Base-by-base conservation (phyloP, 495 filamentous ascomycete genomes). In the Poronia punctata region DNA sequence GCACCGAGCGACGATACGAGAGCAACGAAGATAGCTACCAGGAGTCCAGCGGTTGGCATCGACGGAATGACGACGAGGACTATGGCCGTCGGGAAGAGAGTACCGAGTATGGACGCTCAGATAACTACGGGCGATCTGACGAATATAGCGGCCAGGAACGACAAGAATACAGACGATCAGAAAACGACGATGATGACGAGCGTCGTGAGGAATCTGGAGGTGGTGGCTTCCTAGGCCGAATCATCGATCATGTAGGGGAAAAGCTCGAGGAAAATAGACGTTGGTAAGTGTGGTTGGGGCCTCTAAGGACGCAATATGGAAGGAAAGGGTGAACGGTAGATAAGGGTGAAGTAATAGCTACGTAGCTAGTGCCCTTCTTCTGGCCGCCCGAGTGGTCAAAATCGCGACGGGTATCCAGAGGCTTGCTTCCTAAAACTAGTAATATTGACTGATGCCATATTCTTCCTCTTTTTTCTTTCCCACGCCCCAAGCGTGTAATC, bases 1-100 rank as follows among this genome's bases (percentile, higher is more conserved):
- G 61, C 17, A 53, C 52, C 5, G 65, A 69, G 45, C 53, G 53
- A 24, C 56, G 53, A 14, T 53, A 57, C 20, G 54, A 59, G 35
- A 51, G 45, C 34, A 51, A 51, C 18, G 47, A 52, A 6, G 45
- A 48, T n/a, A 53, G 31, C 34, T 54, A 54, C 29, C 16, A 47
- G 37, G 48, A 57, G 25, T 52, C 53, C 9, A 46, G 45, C 15
- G 35, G 41, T 7, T 45, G 48, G 41, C 41, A 47, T 18, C 50
- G 29, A 27, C 50, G 41, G 30, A 35, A 34, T 7, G 40, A 43
- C 5, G 43, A 60, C n/a, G 57, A 49, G 17, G 40, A 35, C 11
- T 49, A 59, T 29, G 44, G 45, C 22, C 17, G 16, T 9, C 40
- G 40, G 5, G 42, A 36, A 3, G 42, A 37, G 26, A 38, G 27